A percentile compares a stretch with the other conserved stretches of the same genome.
Conservation (phyloP, 2,329 filamentous ascomycete genomes). For the Arachnomyces sp. region DNA sequence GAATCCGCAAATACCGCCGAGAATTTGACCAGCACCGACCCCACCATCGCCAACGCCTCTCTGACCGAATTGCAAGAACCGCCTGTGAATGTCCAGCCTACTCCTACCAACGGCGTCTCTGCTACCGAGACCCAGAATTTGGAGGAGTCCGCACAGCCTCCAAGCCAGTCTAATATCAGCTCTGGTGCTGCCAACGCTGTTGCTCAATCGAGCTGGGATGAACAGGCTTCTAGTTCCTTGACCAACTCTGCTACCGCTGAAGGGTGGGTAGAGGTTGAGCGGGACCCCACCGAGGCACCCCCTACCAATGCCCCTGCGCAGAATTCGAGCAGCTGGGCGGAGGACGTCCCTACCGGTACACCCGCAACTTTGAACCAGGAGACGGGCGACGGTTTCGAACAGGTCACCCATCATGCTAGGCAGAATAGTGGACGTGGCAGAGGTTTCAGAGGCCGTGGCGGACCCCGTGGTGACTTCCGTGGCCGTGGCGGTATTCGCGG, state of each 20-base stretch:
- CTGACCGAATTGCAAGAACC: conserved; percentile 51
- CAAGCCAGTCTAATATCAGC: conserved; percentile 33
- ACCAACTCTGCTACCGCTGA: conserved; percentile 49
- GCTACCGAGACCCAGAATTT: conserved; percentile 11
- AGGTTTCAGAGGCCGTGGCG: conserved; percentile 28
- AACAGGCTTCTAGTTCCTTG: conserved; percentile 37
- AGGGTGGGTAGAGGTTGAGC: conserved; percentile 68
- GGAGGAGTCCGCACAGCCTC: conserved; percentile 22
- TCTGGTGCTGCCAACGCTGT: conserved; percentile 37
- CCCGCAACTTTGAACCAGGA: conserved; percentile 15
- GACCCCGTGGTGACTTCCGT: conserved; percentile 27
- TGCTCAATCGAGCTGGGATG: conserved; percentile 51
- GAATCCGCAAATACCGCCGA: conserved; percentile 29
- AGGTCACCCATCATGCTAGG: conserved; percentile 26
- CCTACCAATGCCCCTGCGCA: conserved; percentile 50
- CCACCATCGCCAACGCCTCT: conserved; percentile 54
- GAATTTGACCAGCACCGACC: conserved; percentile 41
- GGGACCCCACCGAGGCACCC: conserved; percentile 69
- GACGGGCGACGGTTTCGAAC: conserved; percentile 27
- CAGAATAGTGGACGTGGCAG: conserved; percentile 29
- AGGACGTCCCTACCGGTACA: conserved; percentile 59
- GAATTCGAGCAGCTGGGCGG: conserved; percentile 68
- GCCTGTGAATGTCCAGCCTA: conserved; percentile 49
- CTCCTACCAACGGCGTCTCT: conserved; percentile 42
- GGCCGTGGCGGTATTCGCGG: conserved; percentile 24